These are phyloP conservation scores for Rhizopogon salebrosus DNA, from an alignment of 768 basidiomycete genomes.

Conservation along the genomic window DNA sequence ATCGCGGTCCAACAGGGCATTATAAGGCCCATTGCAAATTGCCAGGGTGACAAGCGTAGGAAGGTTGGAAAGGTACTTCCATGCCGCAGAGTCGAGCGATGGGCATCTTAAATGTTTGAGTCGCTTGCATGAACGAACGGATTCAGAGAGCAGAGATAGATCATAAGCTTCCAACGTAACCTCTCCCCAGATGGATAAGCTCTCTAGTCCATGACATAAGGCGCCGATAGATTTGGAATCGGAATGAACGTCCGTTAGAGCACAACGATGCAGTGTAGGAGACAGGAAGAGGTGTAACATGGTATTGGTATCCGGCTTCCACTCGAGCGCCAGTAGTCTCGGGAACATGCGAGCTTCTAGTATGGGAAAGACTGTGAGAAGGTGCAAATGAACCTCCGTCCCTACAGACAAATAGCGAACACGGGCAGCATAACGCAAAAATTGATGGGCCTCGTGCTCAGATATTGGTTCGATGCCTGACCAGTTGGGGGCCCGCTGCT, in stretches of 20 bases:
- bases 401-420: background rate
- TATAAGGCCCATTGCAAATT: too few species aligned
- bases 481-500: too few species aligned
- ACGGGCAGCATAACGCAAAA: background rate
- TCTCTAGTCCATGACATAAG: background rate
- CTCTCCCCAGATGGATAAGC: background rate
- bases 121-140: background rate
- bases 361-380: background rate
- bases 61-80: background rate
- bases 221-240: background rate
- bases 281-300: background rate
- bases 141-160: background rate
- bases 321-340: background rate
- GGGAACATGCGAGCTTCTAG: background rate
- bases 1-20: background rate
- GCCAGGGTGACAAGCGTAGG: background rate
- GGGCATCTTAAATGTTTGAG: background rate
- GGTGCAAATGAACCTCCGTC: too few species aligned
- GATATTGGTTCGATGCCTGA: background rate
- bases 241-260: background rate
- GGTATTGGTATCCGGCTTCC: background rate
- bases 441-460: too few species aligned
- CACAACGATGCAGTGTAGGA: background rate
- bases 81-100: background rate
- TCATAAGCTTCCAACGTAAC: background rate